phyloP scores from a whole-genome alignment of 1,284 basidiomycete genomes.

The Cerrena zonata region DNA sequence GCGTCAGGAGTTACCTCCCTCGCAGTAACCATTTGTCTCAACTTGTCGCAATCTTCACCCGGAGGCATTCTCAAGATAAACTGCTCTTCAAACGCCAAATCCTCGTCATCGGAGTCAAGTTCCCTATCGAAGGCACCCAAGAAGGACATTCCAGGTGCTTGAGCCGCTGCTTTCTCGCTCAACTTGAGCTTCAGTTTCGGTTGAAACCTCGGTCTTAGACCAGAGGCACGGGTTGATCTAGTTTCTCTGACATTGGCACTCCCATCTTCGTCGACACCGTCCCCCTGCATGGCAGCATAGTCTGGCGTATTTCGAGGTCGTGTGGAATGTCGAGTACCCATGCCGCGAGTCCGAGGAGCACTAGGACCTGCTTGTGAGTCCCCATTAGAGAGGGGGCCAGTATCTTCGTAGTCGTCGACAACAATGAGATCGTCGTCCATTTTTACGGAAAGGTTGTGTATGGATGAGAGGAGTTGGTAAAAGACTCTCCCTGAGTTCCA shows the following conservation, averaged over 20 bases:
- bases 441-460: too few relatives aligned
- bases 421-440: conserved; percentile 60
- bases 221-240: conserved; percentile 34
- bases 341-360: conserved; percentile 10
- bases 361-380: conserved; percentile 11
- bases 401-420: conserved; percentile 51
- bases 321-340: conserved; percentile 15
- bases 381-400: conserved; percentile 15
- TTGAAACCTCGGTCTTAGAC: conserved; percentile 40
- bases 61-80: conserved; percentile 89
- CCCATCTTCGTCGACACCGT: background rate
- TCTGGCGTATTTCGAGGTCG: conserved; percentile 21
- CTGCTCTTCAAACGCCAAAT: conserved; percentile 94
- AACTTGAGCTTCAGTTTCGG: conserved; percentile 81
- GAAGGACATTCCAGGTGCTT: conserved; percentile 76
- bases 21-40: conserved; percentile 76
- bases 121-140: conserved; percentile 88
- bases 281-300: conserved; percentile 5
- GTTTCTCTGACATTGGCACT: conserved; percentile 13
- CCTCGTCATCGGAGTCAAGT: conserved; percentile 90
- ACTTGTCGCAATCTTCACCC: conserved; percentile 71
- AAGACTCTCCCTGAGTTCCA: too few relatives aligned
- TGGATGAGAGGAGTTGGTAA: background rate
- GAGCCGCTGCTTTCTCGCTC: conserved; percentile 71
- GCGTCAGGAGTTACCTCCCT: conserved; percentile 81